phyloP scores from a whole-genome alignment of 2,329 filamentous ascomycete species.

The Zymoseptoria pseudotritici region DNA sequence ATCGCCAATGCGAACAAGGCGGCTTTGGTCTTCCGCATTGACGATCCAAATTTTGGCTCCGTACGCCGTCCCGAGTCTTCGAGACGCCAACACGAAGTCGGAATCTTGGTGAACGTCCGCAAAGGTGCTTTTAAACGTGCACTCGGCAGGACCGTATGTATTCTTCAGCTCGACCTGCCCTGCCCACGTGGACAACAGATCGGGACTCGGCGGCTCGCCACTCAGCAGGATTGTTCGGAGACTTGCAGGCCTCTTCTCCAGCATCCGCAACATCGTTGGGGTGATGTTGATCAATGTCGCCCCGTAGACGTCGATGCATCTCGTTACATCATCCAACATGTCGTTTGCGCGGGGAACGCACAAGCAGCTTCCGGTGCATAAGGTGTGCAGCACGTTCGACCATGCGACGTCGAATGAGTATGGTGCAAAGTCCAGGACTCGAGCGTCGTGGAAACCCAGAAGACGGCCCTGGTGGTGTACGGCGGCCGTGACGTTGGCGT shows the following conservation, averaged over 20 bases:
- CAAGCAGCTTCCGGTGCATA: conserved; percentile 11
- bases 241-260: conserved; percentile 27
- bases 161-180: not conserved
- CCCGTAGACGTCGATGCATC: conserved; percentile 23
- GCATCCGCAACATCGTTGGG: conserved; percentile 45
- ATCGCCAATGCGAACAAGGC: conserved; percentile 35
- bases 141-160: conserved; percentile 2
- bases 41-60: conserved; percentile 25
- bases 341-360: conserved; percentile 34
- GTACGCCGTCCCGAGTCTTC: not conserved
- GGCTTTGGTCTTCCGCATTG: conserved; percentile 21
- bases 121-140: conserved; percentile 6
- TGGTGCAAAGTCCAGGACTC: conserved; percentile 20
- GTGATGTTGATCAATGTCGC: conserved; percentile 49
- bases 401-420: conserved; percentile 13
- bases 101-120: not conserved
- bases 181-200: conserved; percentile 33
- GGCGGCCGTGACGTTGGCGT: not conserved
- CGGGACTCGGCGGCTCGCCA: conserved; percentile 36
- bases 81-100: not conserved
- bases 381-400: conserved; percentile 10
- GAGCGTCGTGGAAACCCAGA: conserved; percentile 6
- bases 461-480: conserved; percentile 2
- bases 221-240: conserved; percentile 7
- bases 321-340: conserved; percentile 44